Evolutionary conservation across 2,329 filamentous ascomycete species (phyloP).

Genomic region (Alternaria hordeiaustralica): DNA sequence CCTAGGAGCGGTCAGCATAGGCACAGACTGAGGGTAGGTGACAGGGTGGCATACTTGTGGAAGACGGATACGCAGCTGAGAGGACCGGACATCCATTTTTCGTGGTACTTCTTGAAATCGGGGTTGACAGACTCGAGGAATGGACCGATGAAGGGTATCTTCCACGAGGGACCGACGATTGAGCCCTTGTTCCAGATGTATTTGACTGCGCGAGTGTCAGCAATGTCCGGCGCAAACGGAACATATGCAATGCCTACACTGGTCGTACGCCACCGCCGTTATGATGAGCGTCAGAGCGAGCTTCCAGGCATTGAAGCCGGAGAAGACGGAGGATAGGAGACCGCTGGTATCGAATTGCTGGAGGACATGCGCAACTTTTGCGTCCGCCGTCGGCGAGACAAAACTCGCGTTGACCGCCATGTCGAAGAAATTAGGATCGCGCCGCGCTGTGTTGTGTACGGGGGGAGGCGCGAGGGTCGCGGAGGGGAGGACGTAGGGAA

Average conservation of each 20-base stretch:
- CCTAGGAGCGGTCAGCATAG: slow-evolving; percentile 56
- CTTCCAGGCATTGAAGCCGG: slow-evolving; percentile 39
- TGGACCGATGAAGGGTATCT: slow-evolving; percentile 73
- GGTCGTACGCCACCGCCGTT: slow-evolving; percentile 83
- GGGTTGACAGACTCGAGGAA: slow-evolving; percentile 92
- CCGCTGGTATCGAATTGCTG: slow-evolving; percentile 40
- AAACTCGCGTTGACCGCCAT: slow-evolving; percentile 50
- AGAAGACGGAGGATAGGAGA: slow-evolving; percentile 40
- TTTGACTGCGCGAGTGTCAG: slow-evolving; percentile 58
- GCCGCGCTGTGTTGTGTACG: slow-evolving; percentile 2
- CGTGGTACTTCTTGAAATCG: slow-evolving; percentile 88
- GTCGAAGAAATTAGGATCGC: slow-evolving; percentile 3
- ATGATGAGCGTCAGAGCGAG: slow-evolving; percentile 67
- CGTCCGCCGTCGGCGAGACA: slow-evolving; percentile 49
- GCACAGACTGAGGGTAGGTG: neutral
- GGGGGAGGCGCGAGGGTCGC: slow-evolving; percentile 10
- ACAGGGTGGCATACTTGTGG: slow-evolving; percentile 75
- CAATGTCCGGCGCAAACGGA: neutral
- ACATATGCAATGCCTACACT: slow-evolving; percentile 68
- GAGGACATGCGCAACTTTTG: slow-evolving; percentile 42
- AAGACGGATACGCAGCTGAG: slow-evolving; percentile 98
- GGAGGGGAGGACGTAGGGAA: slow-evolving; percentile 5
- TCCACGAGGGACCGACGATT: slow-evolving; percentile 56
- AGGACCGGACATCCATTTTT: slow-evolving; percentile 89
- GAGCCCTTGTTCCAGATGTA: slow-evolving; percentile 56